phyloP scores from a whole-genome alignment of 208 protist genomes.

The Trichomonas gallinae region DNA sequence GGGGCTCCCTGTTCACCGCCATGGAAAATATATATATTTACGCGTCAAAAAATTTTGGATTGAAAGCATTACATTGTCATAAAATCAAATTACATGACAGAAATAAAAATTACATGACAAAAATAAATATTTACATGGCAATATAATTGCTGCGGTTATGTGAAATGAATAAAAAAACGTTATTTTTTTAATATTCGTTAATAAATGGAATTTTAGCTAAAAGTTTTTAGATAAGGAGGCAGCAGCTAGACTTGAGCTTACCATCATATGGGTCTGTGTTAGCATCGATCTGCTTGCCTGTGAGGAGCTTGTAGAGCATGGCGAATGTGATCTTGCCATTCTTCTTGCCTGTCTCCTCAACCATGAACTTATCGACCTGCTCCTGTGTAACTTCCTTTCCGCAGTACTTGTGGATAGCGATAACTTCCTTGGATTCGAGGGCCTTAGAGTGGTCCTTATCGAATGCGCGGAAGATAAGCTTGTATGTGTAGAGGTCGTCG shows the following conservation, averaged over 20 bases:
- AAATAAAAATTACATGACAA: too few species aligned
- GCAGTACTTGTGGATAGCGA: neutral
- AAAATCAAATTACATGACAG: too few species aligned
- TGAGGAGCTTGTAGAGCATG: neutral
- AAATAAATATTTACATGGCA: too few species aligned
- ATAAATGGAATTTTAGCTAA: neutral
- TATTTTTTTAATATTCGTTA: neutral
- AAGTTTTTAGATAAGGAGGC: neutral
- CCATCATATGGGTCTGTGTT: slow-evolving; percentile 11
- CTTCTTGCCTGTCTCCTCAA: neutral
- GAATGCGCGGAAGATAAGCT: neutral
- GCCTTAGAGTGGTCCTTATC: neutral
- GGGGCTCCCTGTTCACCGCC: neutral
- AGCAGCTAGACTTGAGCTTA: neutral
- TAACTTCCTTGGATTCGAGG: slow-evolving; percentile 1
- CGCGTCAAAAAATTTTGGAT: too few species aligned
- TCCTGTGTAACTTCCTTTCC: neutral
- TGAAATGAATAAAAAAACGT: neutral
- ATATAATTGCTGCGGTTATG: too few species aligned
- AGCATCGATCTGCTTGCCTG: neutral
- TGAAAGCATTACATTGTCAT: too few species aligned
- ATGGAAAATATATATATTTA: too few species aligned
- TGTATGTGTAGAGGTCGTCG: neutral
- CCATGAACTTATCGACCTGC: neutral
- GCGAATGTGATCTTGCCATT: neutral